Conservation (phyloP, 176 grass and related monocot genomes). For the Puccinellia tenuiflora region DNA sequence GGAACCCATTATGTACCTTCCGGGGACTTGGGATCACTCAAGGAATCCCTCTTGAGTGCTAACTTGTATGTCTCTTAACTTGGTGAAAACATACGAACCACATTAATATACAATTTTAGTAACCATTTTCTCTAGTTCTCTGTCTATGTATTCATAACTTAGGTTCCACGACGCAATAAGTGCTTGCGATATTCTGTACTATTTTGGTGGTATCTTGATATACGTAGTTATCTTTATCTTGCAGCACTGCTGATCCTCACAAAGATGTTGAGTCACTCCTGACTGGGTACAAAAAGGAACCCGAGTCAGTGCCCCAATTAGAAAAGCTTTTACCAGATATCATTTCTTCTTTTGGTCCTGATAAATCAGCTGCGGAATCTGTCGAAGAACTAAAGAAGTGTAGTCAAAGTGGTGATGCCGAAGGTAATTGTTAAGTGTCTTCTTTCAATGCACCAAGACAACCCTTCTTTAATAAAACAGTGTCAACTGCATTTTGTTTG, state of each 20-base stretch:
- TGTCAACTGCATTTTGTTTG: constrained; percentile 1
- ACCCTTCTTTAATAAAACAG: neutral
- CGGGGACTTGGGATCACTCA: constrained; percentile 53
- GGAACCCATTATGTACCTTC: constrained; percentile 94
- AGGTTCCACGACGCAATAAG: neutral
- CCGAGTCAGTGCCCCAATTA: constrained; percentile 53
- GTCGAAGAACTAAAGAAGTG: constrained; percentile 70
- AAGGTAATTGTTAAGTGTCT: constrained; percentile 40
- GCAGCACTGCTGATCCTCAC: constrained; percentile 70
- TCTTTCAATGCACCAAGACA: neutral
- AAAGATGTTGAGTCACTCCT: constrained; percentile 64
- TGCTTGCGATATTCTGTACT: neutral
- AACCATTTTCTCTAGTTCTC: neutral
- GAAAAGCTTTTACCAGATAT: constrained; percentile 75
- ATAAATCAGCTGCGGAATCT: constrained; percentile 63
- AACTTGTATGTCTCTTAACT: constrained; percentile 62
- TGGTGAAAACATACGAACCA: neutral
- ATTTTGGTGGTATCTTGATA: constrained; percentile 30
- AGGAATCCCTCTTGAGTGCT: constrained; percentile 64
- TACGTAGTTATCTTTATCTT: constrained; percentile 7
- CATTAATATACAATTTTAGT: neutral
- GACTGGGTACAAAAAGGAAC: constrained; percentile 52
- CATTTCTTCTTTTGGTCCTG: constrained; percentile 57
- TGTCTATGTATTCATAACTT: neutral
- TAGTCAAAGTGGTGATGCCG: constrained; percentile 50